These are phyloP conservation scores for Gnomoniopsis smithogilvyi DNA, from an alignment of 2,329 filamentous ascomycete genomes.

Conservation along the genomic window DNA sequence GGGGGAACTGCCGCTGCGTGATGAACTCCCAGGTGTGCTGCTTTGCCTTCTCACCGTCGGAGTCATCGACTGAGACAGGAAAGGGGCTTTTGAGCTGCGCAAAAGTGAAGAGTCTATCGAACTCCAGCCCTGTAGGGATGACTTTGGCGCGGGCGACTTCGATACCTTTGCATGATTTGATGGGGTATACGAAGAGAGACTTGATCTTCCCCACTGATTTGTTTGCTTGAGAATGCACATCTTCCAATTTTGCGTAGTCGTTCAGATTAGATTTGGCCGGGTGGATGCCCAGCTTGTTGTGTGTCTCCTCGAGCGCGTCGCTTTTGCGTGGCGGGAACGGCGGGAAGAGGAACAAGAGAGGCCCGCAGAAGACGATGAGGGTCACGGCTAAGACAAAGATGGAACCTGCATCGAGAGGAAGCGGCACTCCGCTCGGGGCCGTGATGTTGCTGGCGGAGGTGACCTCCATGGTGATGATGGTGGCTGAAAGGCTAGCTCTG, in stretches of 20 bases:
- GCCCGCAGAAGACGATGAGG: constrained; percentile 48
- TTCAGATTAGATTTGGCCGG: constrained; percentile 35
- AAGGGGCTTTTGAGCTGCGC: constrained; percentile 60
- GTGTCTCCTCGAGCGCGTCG: constrained; percentile 54
- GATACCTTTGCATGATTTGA: constrained; percentile 78
- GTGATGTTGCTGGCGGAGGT: constrained; percentile 5
- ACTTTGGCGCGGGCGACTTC: constrained; percentile 66
- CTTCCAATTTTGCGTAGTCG: constrained; percentile 1
- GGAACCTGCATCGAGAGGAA: constrained; percentile 24
- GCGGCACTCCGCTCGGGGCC: constrained; percentile 12
- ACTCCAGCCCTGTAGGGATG: constrained; percentile 66
- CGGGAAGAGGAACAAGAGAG: constrained; percentile 52
- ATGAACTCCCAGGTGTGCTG: constrained; percentile 64
- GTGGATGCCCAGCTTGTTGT: constrained; percentile 41
- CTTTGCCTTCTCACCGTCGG: constrained; percentile 33
- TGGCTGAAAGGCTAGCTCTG: background rate
- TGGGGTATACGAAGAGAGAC: constrained; percentile 74
- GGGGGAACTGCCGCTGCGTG: constrained; percentile 66
- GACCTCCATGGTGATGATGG: constrained; percentile 1
- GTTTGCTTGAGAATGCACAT: constrained; percentile 18
- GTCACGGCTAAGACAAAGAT: constrained; percentile 41
- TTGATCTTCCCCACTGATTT: constrained; percentile 35
- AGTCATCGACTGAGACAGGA: constrained; percentile 32
- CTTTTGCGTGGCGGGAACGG: constrained; percentile 49
- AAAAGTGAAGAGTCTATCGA: constrained; percentile 81